phyloP scores from a whole-genome alignment of 441 rosid species.

The Adansonia rubrostipa region DNA sequence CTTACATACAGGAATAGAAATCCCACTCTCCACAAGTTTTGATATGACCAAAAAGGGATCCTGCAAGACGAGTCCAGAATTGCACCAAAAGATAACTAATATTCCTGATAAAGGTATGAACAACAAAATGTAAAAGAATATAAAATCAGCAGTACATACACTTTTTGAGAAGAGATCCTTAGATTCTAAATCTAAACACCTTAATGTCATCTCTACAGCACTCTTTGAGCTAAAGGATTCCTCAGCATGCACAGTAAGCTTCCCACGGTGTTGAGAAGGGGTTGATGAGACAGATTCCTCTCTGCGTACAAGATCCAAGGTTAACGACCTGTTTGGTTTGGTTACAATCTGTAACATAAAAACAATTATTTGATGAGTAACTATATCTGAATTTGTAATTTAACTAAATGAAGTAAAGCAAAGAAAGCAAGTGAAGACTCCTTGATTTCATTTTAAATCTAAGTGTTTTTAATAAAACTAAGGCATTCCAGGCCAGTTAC shows the following conservation, averaged over 20 bases:
- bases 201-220: slow-evolving; percentile 65
- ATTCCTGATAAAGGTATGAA: slow-evolving; percentile 14
- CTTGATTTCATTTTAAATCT: not conserved
- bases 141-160: slow-evolving; percentile 51
- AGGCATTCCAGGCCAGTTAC: not conserved
- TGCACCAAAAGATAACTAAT: slow-evolving; percentile 25
- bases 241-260: slow-evolving; percentile 82
- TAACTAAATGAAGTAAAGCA: slow-evolving; percentile 7
- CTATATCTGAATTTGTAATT: not conserved
- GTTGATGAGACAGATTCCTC: slow-evolving; percentile 51
- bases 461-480: not conserved
- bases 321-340: slow-evolving; percentile 59
- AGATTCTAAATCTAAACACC: slow-evolving; percentile 77
- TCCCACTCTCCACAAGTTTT: slow-evolving; percentile 67
- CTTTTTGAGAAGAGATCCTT: slow-evolving; percentile 80
- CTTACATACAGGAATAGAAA: slow-evolving; percentile 77
- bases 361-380: slow-evolving; percentile 25
- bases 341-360: slow-evolving; percentile 64
- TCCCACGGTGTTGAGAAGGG: slow-evolving; percentile 49
- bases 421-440: slow-evolving; percentile 3
- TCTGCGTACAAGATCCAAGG: slow-evolving; percentile 61
- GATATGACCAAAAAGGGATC: slow-evolving; percentile 88
- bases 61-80: slow-evolving; percentile 47
- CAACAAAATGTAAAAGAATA: slow-evolving; percentile 20
- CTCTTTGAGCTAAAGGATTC: slow-evolving; percentile 78